Evolutionary conservation across 1,139 yeast genomes (phyloP), one percentile per base, ranked within the genome.

Genomic region (Protomyces inouyei): DNA sequence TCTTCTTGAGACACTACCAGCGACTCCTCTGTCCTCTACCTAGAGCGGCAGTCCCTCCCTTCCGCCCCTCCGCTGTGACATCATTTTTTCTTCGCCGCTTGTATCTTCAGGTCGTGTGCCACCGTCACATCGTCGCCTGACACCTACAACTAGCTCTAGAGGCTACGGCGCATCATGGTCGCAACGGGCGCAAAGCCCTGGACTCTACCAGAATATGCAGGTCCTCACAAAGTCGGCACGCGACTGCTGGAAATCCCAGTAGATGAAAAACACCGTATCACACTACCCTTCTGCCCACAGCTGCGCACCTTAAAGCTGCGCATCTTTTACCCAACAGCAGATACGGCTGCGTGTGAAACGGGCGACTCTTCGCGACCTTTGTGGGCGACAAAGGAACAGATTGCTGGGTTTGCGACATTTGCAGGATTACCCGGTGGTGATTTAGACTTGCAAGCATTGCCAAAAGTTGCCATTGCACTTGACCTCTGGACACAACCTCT

Each of bases 141-240:
- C 43, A 37, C 6, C 14, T 37, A 5, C 43, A 2, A 9, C 43
- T 12, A 12, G 16, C 43, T 4, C 9, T 5, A 37, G 4, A 4
- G 16, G 43, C 43, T 6, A 37, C 4, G 43, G 43, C 43, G 43
- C 43, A n/a, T 37, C 43, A 43, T 38, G 43, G 14, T 38, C n/a
- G 43, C 32, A 28, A 3, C 18, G 10, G 16, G 43, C 14, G n/a
- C 43, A 38, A 14, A 9, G 6, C 6, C 18, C 43, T 54, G 57
- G 57, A 18, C 51, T 9, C 68, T 70, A 18, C 69, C 69, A 16
- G 54, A 60, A 12, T 69, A 69, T 52, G 51, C 64, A 9, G 71
- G 71, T 2, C 70, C 69, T 10, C 66, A 52, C 57, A 35, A 61
- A 12, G 71, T 69, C n/a, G 70, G 70, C 21, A 54, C 69, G n/a